Evolutionary conservation across 2,329 filamentous ascomycete genomes (phyloP), one percentile per base, ranked within the genome.

Genomic region (Fonsecaea monophora): DNA sequence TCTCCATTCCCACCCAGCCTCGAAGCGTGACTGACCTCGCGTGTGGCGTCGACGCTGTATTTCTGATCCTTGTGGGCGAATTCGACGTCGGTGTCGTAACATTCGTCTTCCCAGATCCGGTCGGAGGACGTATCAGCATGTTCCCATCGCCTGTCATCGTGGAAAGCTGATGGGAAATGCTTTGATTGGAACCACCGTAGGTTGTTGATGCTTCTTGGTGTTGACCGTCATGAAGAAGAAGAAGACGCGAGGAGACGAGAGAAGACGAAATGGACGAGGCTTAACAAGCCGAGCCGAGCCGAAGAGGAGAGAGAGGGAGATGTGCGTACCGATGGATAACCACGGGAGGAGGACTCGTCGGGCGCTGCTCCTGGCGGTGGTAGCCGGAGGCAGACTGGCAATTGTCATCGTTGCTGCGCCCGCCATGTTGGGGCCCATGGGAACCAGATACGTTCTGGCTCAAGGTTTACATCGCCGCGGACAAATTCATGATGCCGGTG

Each of bases 21-120:
- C 25, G 25, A 25, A 25, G 25, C 3, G 25, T 25, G 25, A 25
- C 2, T 25, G 25, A 3, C 25, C 2, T 25, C 2, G 25, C 25
- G 25, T 25, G 25, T 2, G 2, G 25, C 25, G 25, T 25, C 25
- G 25, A 25, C 25, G 25, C 25, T 25, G 25, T 2, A 3, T 25
- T 25, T 3, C 1, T 25, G 25, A 25, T 2, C 25, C 1, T 25
- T 25, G 25, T 25, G 25, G 25, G 25, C 2, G 25, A 25, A 25
- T 25, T 25, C 25, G 2, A 1, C 1, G 94, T 90, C 70, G 99
- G 84, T 94, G 99, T 98, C 50, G 94, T 94, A 60, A 99, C 95
- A 75, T 99, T 99, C 1, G 95, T 99, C 82, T 99, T 99, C 76
- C 95, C 95, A 77, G 93, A 97, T 72, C 95, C 95, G 58, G 95